A percentile compares a stretch with the other conserved stretches of the same genome.
Evolutionary conservation across 345 rosid genomes (phyloP).

Genomic region (Eutrema heterophyllum): DNA sequence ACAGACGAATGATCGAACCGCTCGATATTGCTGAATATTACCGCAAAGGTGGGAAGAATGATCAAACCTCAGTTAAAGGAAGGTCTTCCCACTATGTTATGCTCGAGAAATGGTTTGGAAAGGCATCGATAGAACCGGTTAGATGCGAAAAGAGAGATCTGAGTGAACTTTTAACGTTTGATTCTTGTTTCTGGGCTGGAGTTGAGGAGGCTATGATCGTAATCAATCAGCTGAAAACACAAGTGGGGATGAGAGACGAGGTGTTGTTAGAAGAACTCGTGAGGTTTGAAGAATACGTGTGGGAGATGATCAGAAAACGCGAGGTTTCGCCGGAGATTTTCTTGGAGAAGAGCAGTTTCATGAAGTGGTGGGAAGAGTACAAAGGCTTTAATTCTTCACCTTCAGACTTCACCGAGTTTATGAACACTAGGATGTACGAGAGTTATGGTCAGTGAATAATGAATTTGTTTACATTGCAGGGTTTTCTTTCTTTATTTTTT

Average conservation of each 20-base stretch:
- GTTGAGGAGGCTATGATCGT: conserved; percentile 62
- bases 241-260: background rate
- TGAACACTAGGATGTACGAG: conserved; percentile 29
- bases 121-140: fast-evolving
- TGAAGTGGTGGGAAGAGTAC: conserved; percentile 64
- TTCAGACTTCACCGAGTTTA: conserved; percentile 35
- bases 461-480: no score
- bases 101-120: conserved; percentile 46
- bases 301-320: conserved; percentile 34
- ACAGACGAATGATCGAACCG: conserved; percentile 66
- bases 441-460: background rate
- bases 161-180: conserved; percentile 33
- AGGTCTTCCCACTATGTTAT: conserved; percentile 45
- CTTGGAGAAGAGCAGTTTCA: conserved; percentile 51
- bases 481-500: no score
- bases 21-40: conserved; percentile 68
- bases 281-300: conserved; percentile 38
- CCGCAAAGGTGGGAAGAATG: conserved; percentile 17
- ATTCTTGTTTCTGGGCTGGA: conserved; percentile 81
- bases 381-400: conserved; percentile 19
- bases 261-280: conserved; percentile 5
- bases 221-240: conserved; percentile 3
- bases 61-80: conserved; percentile 31
- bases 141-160: conserved; percentile 20
- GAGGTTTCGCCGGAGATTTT: conserved; percentile 70